Evolutionary conservation across 78 protist species (phyloP).

Genomic region (Mastigamoeba balamuthi): DNA sequence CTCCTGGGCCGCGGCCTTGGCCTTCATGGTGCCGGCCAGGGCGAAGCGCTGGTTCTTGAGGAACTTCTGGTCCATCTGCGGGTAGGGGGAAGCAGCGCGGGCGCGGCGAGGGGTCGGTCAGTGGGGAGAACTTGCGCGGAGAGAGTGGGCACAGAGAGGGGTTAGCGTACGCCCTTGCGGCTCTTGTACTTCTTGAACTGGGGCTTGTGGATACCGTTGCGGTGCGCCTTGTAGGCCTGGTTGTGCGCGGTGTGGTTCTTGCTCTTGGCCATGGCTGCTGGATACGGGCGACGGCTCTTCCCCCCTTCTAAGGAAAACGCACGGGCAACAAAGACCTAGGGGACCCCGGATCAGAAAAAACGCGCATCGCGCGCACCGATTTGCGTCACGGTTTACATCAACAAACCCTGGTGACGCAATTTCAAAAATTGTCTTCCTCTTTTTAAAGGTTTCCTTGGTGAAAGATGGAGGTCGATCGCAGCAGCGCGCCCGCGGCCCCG

Average conservation of each 20-base stretch:
- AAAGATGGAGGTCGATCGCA: no score
- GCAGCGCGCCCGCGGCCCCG: no score
- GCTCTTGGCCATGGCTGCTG: constrained; percentile 54
- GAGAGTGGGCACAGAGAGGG: neutral
- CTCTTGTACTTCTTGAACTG: neutral
- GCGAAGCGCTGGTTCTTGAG: constrained; percentile 8
- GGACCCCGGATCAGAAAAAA: no score
- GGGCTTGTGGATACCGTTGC: constrained; percentile 69
- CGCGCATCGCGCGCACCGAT: no score
- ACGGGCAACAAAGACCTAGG: no score
- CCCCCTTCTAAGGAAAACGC: no score
- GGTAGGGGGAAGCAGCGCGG: neutral
- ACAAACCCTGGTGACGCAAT: no score
- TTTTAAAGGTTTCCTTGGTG: no score
- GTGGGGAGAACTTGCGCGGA: neutral
- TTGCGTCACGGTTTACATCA: no score
- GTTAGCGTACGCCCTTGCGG: constrained; percentile 31
- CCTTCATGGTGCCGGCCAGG: neutral
- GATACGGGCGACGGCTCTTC: no score
- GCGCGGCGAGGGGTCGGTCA: neutral
- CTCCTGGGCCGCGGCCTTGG: neutral
- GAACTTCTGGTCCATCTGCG: constrained; percentile 11
- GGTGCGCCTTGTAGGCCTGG: constrained; percentile 53
- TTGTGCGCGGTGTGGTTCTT: constrained; percentile 73
- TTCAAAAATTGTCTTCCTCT: no score